phyloP scores from a whole-genome alignment of 106 monocot species.

The Dendrobium officinale region DNA sequence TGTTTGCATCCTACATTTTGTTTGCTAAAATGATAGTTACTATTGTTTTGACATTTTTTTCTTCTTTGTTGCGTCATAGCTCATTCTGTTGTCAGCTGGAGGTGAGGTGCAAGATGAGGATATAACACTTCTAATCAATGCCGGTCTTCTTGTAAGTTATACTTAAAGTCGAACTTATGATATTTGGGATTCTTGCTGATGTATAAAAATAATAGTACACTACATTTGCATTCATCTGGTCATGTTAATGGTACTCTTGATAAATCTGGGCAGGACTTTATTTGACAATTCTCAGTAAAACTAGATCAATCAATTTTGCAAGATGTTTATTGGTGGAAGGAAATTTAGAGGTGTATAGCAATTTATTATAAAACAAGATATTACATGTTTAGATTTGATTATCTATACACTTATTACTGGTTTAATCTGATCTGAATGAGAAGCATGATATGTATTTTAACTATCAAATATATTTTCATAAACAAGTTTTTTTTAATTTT shows the following conservation, averaged over 20 bases:
- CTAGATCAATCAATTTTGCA: not conserved
- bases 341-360: not conserved
- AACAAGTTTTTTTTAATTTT: not conserved
- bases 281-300: not conserved
- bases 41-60: conserved; percentile 13
- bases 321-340: not conserved
- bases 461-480: not conserved
- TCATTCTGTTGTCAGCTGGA: conserved; percentile 62
- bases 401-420: not conserved
- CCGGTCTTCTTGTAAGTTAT: conserved; percentile 82
- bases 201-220: not conserved
- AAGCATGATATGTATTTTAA: not conserved
- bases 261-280: not conserved
- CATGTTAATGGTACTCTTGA: not conserved
- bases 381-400: not conserved
- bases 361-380: not conserved
- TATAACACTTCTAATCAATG: conserved; percentile 73
- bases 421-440: not conserved
- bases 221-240: not conserved
- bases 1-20: not conserved
- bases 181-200: not conserved
- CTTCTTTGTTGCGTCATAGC: conserved; percentile 51
- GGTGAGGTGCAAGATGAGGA: conserved; percentile 65
- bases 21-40: not conserved
- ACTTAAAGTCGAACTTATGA: conserved; percentile 1